Evolutionary conservation across 139 green algal genomes (phyloP).

Genomic region (Tetraselmis striata): DNA sequence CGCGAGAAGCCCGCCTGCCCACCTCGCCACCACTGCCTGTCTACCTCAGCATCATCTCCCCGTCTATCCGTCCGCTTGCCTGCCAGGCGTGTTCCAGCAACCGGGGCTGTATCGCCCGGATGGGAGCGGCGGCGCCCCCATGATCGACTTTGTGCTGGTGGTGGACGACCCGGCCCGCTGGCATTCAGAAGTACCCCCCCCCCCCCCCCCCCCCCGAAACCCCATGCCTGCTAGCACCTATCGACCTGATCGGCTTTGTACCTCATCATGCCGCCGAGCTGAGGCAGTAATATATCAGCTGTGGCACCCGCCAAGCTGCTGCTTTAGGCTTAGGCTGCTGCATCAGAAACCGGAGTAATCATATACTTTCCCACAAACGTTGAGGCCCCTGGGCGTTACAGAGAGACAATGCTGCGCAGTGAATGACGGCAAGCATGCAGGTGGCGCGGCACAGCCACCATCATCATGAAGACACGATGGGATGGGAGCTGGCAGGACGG

Average conservation of each 20-base stretch:
- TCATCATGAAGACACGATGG: too few relatives aligned
- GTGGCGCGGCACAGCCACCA: too few relatives aligned
- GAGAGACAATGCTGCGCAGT: background rate
- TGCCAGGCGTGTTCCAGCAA: background rate
- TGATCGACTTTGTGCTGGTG: constrained; percentile 80
- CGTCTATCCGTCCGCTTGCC: too few relatives aligned
- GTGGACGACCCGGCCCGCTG: constrained; percentile 59
- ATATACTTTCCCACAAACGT: background rate
- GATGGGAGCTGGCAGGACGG: too few relatives aligned
- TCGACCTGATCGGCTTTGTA: background rate
- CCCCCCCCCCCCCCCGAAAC: background rate
- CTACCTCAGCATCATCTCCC: too few relatives aligned
- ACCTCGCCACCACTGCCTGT: too few relatives aligned
- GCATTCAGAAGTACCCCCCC: constrained; percentile 51
- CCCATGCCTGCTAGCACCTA: too few relatives aligned
- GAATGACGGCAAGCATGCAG: too few relatives aligned
- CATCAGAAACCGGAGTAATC: background rate
- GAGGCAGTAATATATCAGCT: too few relatives aligned
- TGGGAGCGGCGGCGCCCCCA: constrained; percentile 20
- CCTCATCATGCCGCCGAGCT: background rate
- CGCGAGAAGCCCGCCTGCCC: background rate
- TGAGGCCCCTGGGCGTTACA: too few relatives aligned
- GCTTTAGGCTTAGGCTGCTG: too few relatives aligned
- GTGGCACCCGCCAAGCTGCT: too few relatives aligned
- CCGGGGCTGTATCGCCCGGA: background rate